Base-by-base conservation (phyloP, 1,139 yeast species). In the Nakaseomyces kungkrabaensis region DNA sequence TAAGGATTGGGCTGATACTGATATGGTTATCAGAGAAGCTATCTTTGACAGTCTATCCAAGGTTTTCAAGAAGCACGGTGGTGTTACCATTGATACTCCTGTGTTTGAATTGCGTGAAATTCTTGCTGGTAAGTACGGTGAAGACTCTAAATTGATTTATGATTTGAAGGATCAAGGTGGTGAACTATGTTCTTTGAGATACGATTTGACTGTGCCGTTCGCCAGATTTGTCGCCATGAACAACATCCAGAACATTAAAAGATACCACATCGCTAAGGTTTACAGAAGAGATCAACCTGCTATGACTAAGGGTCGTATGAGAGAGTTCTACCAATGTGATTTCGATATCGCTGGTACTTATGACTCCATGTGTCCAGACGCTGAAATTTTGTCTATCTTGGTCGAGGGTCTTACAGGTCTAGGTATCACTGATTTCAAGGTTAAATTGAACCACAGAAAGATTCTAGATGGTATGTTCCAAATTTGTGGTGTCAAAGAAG, bases 271-370 rank as follows among this genome's bases (percentile, higher is more conserved):
- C 58, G 98, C 98, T 59, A 92, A 92, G 70, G 98, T 92, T 50
- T 92, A 92, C 72, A 81, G 98, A 72, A 84, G 98, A 72, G 98
- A 92, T 68, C 98, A 92, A 70, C 98, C 98, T 5, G 98, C 98
- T 13, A 92, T 92, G 98, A 90, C 97, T 52, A 92, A 92, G 70
- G 98, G 98, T 52, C 81, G 98, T 71, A 92, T 92, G 98, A 85
- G 98, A 77, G 98, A 92, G 70, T 92, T 92, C 63, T 92, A 92
- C 71, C 98, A 92, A 72, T 92, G 98, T 74, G 98, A 92, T 72
- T 86, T 92, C 62, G 98, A 92, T 68, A 76, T 92, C 63, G 98
- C 98, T 37, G 98, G 98, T 50, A 72, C 69, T 52, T 90, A 85
- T 68, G 98, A 92, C 64, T 65, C 82, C 41, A 92, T 92, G 98